Evolutionary conservation across 2,329 filamentous ascomycete species (phyloP).

Genomic region (Cladosporium phlei): DNA sequence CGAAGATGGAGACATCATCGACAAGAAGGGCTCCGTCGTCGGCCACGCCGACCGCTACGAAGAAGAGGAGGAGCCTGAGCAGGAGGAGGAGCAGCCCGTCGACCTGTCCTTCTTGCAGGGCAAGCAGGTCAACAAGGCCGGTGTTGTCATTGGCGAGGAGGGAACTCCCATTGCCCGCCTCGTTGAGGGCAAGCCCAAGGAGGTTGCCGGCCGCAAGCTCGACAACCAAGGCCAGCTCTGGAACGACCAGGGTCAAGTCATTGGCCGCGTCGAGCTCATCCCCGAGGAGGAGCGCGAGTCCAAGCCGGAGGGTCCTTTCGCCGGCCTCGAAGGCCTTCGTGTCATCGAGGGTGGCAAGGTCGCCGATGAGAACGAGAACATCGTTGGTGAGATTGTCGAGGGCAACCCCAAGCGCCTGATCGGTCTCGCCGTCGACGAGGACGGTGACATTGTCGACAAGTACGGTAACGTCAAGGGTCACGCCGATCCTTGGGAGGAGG

Average conservation of each 20-base stretch:
- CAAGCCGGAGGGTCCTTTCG: conserved; percentile 48
- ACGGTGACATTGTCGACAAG: conserved; percentile 59
- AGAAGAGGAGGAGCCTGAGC: conserved; percentile 47
- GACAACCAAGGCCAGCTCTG: conserved; percentile 68
- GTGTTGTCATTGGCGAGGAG: conserved; percentile 47
- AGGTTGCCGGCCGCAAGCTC: conserved; percentile 63
- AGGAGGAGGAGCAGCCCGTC: conserved; percentile 35
- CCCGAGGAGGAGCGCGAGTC: conserved; percentile 58
- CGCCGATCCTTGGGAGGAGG: conserved; percentile 50
- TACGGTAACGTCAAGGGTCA: conserved; percentile 59
- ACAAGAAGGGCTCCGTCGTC: conserved; percentile 50
- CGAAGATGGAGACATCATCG: conserved; percentile 50
- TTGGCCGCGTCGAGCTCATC: conserved; percentile 64
- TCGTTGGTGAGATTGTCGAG: conserved; percentile 51
- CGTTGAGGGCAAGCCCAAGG: conserved; percentile 60
- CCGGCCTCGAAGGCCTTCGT: conserved; percentile 45
- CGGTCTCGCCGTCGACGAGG: conserved; percentile 56
- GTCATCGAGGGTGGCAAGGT: conserved; percentile 46
- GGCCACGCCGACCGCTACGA: conserved; percentile 53
- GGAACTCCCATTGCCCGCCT: conserved; percentile 57
- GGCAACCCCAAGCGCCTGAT: conserved; percentile 57
- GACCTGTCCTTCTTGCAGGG: conserved; percentile 45
- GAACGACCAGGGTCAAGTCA: conserved; percentile 66
- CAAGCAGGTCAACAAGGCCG: conserved; percentile 47
- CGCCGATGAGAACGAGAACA: conserved; percentile 48